phyloP scores from a whole-genome alignment of 129 eudicot genomes.

The Lactuca sativa region DNA sequence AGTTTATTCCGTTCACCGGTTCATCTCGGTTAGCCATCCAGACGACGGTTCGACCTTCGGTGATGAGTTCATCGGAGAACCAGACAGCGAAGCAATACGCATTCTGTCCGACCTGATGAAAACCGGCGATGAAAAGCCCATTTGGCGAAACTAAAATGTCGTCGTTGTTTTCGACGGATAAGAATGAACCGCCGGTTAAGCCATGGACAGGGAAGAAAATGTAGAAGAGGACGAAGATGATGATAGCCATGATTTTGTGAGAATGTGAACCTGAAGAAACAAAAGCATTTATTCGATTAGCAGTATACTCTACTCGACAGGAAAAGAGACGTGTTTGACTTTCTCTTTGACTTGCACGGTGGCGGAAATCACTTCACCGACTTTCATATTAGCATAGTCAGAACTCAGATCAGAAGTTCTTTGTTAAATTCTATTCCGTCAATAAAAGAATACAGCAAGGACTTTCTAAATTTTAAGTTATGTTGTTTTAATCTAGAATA shows the following conservation, averaged over 20 bases:
- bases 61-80: slow-evolving; percentile 30
- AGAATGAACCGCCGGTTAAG: slow-evolving; percentile 31
- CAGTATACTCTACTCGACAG: neutral
- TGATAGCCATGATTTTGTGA: neutral
- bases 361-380: neutral
- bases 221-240: neutral
- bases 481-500: no score
- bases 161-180: slow-evolving; percentile 36
- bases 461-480: no score
- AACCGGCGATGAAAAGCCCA: slow-evolving; percentile 47
- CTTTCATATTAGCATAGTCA: neutral
- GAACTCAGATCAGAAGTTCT: no score
- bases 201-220: neutral
- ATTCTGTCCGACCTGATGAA: slow-evolving; percentile 39
- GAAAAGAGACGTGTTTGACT: neutral
- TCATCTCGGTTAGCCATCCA: slow-evolving; percentile 62
- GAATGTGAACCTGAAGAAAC: neutral
- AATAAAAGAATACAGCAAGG: neutral
- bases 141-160: slow-evolving; percentile 38
- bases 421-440: neutral
- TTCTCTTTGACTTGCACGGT: neutral
- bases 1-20: slow-evolving; percentile 49
- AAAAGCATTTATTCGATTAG: neutral
- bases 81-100: slow-evolving; percentile 50
- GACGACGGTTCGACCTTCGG: slow-evolving; percentile 25